Base-by-base conservation (phyloP, 164 flowering plant species). In the Annona squamosa region DNA sequence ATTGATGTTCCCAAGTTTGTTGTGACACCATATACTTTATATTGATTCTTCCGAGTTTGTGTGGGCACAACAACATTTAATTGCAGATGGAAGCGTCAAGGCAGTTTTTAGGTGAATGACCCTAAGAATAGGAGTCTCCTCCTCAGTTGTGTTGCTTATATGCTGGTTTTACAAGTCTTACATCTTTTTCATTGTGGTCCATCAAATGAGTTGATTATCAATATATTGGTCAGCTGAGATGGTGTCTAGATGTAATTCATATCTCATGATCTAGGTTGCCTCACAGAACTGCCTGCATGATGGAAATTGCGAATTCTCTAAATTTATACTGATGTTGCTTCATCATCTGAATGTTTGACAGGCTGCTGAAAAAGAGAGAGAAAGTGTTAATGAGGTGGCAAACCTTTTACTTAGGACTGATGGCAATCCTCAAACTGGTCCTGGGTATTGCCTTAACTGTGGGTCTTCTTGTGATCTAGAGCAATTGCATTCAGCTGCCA, bases 371-470 rank as follows among this genome's bases (percentile, higher is more conserved):
- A 74, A 68, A 68, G 73, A 77, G 19, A 68, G 71, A 76, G 79
- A 78, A 69, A 82, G 70, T 65, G 59, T 84, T 6, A 67, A 57
- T 43, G 45, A 72, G 70, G 83, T 88, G 73, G 91, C 89, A 18
- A 68, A 45, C 47, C 66, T 68, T 68, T 67, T 81, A 59, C 73
- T 86, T 70, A 48, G 65, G 61, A 77, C 72, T 45, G 69, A 75
- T 63, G 63, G 46, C 66, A 16, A 57, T 52, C 48, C 63, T 77
- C 77, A 44, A 72, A 48, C 77, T 62, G 68, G 79, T 79, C 86
- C 86, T 74, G 93, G 88, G 42, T 65, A 47, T 74, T 94, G 98
- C 79, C 77, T 88, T 79, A 79, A 73, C 62, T 94, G 98, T 82
- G 88, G 90, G 72, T 81, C 85, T 45, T 67, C 69, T 67, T 69